Conservation (phyloP, 148 eudicot species). For the Rhododendron mucronatum region DNA sequence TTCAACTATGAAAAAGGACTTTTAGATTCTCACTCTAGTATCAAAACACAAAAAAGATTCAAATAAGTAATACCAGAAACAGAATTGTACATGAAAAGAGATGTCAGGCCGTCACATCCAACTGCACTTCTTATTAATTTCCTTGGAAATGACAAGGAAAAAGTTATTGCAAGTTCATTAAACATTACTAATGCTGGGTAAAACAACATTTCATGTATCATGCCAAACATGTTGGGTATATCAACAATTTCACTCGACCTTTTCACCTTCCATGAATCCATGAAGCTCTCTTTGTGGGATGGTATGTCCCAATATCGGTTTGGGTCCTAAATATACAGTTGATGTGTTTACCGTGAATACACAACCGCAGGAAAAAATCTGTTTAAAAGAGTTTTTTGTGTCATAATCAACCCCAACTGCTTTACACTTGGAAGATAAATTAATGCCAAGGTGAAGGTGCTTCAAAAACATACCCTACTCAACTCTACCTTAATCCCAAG, state of each 20-base stretch:
- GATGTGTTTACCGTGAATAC: background rate
- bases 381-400: background rate
- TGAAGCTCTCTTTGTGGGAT: background rate
- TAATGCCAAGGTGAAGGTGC: background rate
- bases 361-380: background rate
- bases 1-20: background rate
- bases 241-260: background rate
- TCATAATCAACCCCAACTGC: background rate
- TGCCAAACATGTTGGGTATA: background rate
- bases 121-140: background rate
- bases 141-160: background rate
- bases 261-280: background rate
- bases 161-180: background rate
- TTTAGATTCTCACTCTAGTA: background rate
- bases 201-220: background rate
- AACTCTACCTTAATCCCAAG: background rate
- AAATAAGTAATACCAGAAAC: background rate
- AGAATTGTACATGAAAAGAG: background rate
- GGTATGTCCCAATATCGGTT: background rate
- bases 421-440: background rate
- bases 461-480: background rate
- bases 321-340: background rate
- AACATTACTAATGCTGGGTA: background rate
- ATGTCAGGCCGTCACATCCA: background rate
- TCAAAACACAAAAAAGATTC: background rate